Conservation (phyloP, 2,329 filamentous ascomycete species). For the Botrytis aclada region DNA sequence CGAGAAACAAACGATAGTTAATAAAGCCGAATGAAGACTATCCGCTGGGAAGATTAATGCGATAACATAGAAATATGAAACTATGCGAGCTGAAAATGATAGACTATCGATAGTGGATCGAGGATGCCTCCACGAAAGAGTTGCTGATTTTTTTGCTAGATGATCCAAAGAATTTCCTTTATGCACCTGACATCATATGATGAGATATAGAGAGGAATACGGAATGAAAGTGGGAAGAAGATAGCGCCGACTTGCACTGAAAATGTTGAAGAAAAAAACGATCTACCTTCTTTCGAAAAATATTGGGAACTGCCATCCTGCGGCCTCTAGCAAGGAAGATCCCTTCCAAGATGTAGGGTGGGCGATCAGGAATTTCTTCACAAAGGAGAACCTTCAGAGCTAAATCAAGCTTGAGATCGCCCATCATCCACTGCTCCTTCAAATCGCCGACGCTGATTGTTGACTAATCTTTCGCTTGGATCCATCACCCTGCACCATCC, state of each 20-base stretch:
- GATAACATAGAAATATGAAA: neutral
- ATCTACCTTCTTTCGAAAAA: neutral
- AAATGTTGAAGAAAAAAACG: neutral
- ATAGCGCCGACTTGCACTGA: neutral
- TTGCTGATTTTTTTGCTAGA: neutral
- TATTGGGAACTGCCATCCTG: no score
- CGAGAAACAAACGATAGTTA: neutral
- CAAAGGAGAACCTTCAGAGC: neutral
- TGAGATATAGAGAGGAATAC: neutral
- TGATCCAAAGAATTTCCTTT: fast-evolving
- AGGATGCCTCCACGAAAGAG: neutral
- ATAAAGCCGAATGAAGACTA: no score
- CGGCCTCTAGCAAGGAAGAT: neutral
- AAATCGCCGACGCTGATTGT: neutral
- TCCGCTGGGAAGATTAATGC: neutral
- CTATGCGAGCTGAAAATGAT: neutral
- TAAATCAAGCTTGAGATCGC: neutral
- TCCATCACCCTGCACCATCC: constrained; percentile 23
- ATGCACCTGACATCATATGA: no score
- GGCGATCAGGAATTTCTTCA: neutral
- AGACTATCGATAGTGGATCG: neutral
- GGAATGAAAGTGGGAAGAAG: neutral
- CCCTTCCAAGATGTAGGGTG: no score
- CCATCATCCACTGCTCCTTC: neutral
- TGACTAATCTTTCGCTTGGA: neutral